phyloP scores from a whole-genome alignment of 441 rosid genomes.

The Sinapis alba region DNA sequence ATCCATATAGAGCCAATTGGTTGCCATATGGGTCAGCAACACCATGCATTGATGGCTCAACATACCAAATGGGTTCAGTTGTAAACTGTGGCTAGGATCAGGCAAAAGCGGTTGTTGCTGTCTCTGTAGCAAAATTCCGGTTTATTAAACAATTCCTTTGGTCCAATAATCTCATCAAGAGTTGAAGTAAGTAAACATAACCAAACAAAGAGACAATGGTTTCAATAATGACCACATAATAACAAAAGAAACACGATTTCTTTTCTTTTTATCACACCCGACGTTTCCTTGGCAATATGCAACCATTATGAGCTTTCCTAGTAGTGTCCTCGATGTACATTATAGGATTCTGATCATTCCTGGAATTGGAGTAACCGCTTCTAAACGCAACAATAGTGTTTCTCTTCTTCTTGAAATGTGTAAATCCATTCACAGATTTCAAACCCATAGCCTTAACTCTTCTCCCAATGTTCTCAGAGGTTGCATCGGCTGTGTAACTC shows the following conservation, averaged over 20 bases:
- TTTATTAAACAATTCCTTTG: neutral
- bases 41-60: slow-evolving; percentile 41
- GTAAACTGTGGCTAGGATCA: slow-evolving; percentile 32
- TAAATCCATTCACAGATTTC: too few relatives aligned
- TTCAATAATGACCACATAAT: neutral
- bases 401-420: slow-evolving; percentile 72
- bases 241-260: neutral
- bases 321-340: slow-evolving; percentile 80
- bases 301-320: slow-evolving; percentile 81
- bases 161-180: neutral
- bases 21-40: slow-evolving; percentile 46
- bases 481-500: too few relatives aligned
- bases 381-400: slow-evolving; percentile 72
- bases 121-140: slow-evolving; percentile 20
- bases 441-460: too few relatives aligned
- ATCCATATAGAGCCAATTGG: slow-evolving; percentile 44
- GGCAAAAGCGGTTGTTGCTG: slow-evolving; percentile 44
- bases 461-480: too few relatives aligned
- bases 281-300: slow-evolving; percentile 77
- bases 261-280: slow-evolving; percentile 44
- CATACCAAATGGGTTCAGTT: slow-evolving; percentile 35
- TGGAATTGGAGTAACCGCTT: slow-evolving; percentile 62
- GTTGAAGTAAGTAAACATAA: neutral
- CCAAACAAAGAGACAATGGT: neutral
- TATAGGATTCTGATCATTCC: slow-evolving; percentile 54